Base-by-base conservation (phyloP, 2,329 filamentous ascomycete species). In the Exutisphaerella laricina region DNA sequence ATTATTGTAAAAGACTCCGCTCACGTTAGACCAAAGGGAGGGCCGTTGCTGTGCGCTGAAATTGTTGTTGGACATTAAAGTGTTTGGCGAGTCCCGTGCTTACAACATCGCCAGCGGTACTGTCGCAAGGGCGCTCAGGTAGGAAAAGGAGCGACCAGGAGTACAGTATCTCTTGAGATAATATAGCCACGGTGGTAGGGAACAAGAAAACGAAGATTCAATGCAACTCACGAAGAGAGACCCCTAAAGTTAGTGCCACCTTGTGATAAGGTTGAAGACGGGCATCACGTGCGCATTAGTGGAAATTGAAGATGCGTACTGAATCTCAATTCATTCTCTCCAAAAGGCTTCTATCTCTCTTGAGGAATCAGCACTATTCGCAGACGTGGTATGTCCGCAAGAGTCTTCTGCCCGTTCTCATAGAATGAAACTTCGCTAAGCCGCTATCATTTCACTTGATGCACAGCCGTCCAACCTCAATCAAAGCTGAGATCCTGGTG, bases 21-120 rank as follows among this genome's bases (percentile, higher is more conserved):
- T 68, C 51, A 74, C 64, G 62, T 76, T 73, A 37, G 73, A 74
- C 68, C 72, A 76, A 56, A 76, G 68, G 54, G 41, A 48, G 25
- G 49, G 45, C 36, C 49, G 22, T 34, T 44, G 37, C 23, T 42
- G 32, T 21, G 40, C 25, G 30, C 37, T 37, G 20, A 21, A 29
- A 30, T 25, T 39, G 26, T 34, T 45, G 36, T 34, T 45, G 23
- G 46, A 45, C 49, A 51, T 51, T 34, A 49, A 51, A 42, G 26
- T 17, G 17, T 38, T 34, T 12, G 29, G 17, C 18, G 25, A 5
- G n/a, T 28, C 18, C 20, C 21, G 31, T 31, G 31, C 31, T 21
- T n/a, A 44, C 28, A 40, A 45, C 42, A 45, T 45, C 20, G 18
- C 20, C 33, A 35, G 17, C 12, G 4, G 17, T 35, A 20, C 33